phyloP scores from a whole-genome alignment of 306 rosid species.

The Castanea mollissima region DNA sequence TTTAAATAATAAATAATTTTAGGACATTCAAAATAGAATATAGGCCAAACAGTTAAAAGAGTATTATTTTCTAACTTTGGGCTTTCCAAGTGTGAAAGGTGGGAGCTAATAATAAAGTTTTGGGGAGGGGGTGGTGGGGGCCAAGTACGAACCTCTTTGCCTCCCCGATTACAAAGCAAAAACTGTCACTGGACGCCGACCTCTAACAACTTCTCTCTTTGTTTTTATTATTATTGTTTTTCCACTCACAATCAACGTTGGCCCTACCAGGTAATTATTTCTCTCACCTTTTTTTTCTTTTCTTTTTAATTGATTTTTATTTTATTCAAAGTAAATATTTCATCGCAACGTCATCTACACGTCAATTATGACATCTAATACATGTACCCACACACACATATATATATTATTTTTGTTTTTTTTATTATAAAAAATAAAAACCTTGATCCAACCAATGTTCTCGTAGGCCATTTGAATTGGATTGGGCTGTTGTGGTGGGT shows the following conservation, averaged over 20 bases:
- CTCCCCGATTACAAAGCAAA: conserved; percentile 41
- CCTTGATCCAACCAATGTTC: background rate
- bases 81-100: conserved; percentile 40
- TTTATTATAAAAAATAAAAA: too few relatives aligned
- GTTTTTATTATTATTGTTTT: conserved; percentile 5
- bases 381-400: background rate
- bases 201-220: conserved; percentile 25
- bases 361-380: conserved; percentile 35
- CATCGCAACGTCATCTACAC: conserved; percentile 28
- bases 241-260: conserved; percentile 26
- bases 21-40: too few relatives aligned
- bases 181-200: conserved; percentile 35
- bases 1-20: too few relatives aligned
- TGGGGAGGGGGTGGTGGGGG: conserved; percentile 56
- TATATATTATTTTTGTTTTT: too few relatives aligned
- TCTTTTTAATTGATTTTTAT: background rate
- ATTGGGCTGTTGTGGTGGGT: background rate
- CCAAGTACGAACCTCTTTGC: conserved; percentile 34
- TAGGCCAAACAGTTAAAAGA: too few relatives aligned
- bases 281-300: background rate
- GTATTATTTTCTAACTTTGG: conserved; percentile 17
- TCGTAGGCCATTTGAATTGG: background rate
- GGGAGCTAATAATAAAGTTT: conserved; percentile 31
- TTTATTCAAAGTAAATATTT: background rate
- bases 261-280: conserved; percentile 50